Evolutionary conservation across 345 rosid genomes (phyloP).

Genomic region (Durio zibethinus): DNA sequence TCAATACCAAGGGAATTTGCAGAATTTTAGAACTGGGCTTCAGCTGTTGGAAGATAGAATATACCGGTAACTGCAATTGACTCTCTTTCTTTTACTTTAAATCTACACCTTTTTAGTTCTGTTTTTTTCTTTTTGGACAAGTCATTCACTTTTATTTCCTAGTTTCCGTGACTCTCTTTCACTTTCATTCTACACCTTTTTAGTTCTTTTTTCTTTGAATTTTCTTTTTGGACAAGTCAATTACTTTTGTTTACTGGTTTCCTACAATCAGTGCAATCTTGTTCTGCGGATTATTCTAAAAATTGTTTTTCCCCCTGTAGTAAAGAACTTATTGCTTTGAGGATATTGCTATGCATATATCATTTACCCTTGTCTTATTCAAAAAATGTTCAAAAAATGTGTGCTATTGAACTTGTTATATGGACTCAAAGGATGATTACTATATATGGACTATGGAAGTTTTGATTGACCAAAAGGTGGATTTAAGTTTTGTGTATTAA

Average conservation of each 20-base stretch:
- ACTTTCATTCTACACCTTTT: neutral
- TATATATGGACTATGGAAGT: neutral
- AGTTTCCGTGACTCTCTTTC: neutral
- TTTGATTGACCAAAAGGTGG: neutral
- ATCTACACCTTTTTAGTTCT: neutral
- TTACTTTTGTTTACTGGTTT: neutral
- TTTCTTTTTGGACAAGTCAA: neutral
- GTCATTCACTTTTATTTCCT: neutral
- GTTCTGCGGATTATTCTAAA: neutral
- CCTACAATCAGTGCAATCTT: neutral
- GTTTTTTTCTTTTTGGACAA: neutral
- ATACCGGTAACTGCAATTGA: slow-evolving; percentile 54
- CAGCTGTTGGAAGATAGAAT: slow-evolving; percentile 91
- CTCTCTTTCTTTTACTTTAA: neutral
- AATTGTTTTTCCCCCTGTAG: neutral
- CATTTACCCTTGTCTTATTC: neutral
- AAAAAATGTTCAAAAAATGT: neutral
- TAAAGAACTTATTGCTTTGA: neutral
- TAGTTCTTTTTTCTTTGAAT: neutral
- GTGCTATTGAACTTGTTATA: neutral
- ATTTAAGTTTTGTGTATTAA: neutral
- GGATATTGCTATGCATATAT: neutral
- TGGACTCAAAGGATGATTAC: neutral
- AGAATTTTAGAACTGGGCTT: slow-evolving; percentile 81
- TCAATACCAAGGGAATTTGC: slow-evolving; percentile 81